Conservation (phyloP, 495 filamentous ascomycete species). For the Hypoxylon perforatum region DNA sequence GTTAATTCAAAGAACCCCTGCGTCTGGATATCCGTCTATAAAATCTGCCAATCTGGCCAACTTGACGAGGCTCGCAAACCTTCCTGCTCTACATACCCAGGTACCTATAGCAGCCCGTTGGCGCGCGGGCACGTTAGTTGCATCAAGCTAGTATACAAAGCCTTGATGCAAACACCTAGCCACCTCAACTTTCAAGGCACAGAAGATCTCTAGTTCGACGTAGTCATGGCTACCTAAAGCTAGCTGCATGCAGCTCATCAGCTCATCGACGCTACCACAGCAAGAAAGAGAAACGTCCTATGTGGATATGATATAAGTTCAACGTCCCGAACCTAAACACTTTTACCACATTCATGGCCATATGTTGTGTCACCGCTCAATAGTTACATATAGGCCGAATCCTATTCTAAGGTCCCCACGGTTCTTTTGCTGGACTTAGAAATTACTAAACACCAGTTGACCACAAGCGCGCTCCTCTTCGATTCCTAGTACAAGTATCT, state of each 20-base stretch:
- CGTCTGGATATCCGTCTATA: background rate
- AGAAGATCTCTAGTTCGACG: slow-evolving; percentile 12
- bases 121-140: slow-evolving; percentile 16
- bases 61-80: no score
- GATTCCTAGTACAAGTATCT: background rate
- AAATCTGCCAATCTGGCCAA: no score
- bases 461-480: slow-evolving; percentile 21
- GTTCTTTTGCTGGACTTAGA: background rate
- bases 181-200: slow-evolving; percentile 28
- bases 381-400: slow-evolving; percentile 35
- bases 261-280: slow-evolving; percentile 12
- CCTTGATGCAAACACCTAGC: slow-evolving; percentile 1
- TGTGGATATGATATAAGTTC: no score
- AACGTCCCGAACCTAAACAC: background rate
- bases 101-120: slow-evolving; percentile 5
- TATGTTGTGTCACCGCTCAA: slow-evolving; percentile 22
- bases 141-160: slow-evolving; percentile 8
- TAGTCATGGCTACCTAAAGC: background rate
- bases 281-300: background rate
- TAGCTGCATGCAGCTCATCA: slow-evolving; percentile 34
- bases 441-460: slow-evolving; percentile 20
- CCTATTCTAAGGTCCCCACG: background rate
- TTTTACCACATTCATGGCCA: slow-evolving; percentile 27
- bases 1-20: background rate
- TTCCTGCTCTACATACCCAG: no score